Evolutionary conservation across 805 yeast genomes (phyloP).

Genomic region (Wickerhamiella hasegawae): DNA sequence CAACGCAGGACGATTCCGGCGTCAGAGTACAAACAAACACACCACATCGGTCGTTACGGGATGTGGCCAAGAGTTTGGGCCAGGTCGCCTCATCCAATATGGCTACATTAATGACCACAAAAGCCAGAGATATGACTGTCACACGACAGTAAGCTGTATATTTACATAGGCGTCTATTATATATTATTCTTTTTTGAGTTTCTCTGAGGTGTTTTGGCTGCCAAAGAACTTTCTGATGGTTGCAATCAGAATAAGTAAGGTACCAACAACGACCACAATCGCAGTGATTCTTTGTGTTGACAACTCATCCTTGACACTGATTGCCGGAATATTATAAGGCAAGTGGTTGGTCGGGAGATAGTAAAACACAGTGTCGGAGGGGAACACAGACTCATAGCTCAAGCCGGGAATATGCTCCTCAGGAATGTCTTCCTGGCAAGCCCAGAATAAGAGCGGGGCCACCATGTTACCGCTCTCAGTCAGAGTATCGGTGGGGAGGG

Average conservation of each 20-base stretch:
- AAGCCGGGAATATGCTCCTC: conserved; percentile 24
- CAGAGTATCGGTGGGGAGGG: conserved; percentile 22
- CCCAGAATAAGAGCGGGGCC: conserved; percentile 33
- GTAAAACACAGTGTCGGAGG: conserved; percentile 29
- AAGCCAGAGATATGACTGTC: too few relatives aligned
- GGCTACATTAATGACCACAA: background rate
- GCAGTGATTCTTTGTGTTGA: background rate
- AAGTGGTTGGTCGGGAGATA: conserved; percentile 19
- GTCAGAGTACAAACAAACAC: too few relatives aligned
- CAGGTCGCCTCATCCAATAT: background rate
- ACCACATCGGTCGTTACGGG: too few relatives aligned
- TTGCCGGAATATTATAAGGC: conserved; percentile 28
- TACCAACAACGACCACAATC: conserved; percentile 1
- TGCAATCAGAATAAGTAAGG: background rate
- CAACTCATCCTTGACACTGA: conserved; percentile 19
- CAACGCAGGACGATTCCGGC: too few relatives aligned
- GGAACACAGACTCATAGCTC: conserved; percentile 33
- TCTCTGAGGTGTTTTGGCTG: too few relatives aligned
- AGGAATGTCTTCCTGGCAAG: conserved; percentile 31
- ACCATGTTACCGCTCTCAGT: conserved; percentile 16
- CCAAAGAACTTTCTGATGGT: background rate
- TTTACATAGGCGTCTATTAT: too few relatives aligned
- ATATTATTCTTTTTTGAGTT: too few relatives aligned
- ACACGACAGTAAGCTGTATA: too few relatives aligned
- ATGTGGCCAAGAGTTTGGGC: too few relatives aligned